phyloP scores from a whole-genome alignment of 768 basidiomycete species.

The Saitozyma sp. region DNA sequence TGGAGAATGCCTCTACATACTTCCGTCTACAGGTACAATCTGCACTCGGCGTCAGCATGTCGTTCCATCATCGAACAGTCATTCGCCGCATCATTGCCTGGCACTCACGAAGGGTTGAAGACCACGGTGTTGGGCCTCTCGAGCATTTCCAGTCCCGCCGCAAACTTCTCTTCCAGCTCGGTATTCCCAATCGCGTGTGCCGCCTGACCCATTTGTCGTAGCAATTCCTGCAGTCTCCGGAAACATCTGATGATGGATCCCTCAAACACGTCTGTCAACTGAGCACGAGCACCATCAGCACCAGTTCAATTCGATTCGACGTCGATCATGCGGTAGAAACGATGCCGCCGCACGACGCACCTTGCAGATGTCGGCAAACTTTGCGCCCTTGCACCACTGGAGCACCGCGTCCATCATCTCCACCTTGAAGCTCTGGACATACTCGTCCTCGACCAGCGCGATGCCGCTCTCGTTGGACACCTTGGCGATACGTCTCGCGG shows the following conservation, averaged over 20 bases:
- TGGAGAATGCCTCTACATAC: no score
- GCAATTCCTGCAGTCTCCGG: constrained; percentile 85
- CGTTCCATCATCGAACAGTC: not conserved
- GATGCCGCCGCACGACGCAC: constrained; percentile 54
- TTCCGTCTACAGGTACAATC: constrained; percentile 21
- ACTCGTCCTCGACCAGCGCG: constrained; percentile 84
- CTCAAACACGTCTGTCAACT: constrained; percentile 96
- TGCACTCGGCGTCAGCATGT: constrained; percentile 7
- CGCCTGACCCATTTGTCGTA: constrained; percentile 84
- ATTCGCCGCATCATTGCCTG: not conserved
- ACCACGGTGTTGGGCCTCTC: constrained; percentile 86
- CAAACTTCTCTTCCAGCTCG: constrained; percentile 91
- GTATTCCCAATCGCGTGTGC: constrained; percentile 95
- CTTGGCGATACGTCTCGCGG: constrained; percentile 92
- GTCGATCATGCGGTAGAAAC: no score
- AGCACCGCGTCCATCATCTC: constrained; percentile 98
- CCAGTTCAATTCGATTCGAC: not conserved
- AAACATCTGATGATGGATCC: constrained; percentile 96
- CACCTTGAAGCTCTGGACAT: constrained; percentile 94
- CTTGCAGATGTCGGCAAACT: constrained; percentile 95
- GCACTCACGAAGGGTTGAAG: constrained; percentile 52
- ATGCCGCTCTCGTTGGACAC: constrained; percentile 93
- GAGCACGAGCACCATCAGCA: constrained; percentile 14
- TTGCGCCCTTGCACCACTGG: constrained; percentile 97
- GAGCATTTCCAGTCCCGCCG: constrained; percentile 85